Evolutionary conservation across 1,139 yeast species (phyloP), one percentile per base, ranked within the genome.

Genomic region (Candida sp.): DNA sequence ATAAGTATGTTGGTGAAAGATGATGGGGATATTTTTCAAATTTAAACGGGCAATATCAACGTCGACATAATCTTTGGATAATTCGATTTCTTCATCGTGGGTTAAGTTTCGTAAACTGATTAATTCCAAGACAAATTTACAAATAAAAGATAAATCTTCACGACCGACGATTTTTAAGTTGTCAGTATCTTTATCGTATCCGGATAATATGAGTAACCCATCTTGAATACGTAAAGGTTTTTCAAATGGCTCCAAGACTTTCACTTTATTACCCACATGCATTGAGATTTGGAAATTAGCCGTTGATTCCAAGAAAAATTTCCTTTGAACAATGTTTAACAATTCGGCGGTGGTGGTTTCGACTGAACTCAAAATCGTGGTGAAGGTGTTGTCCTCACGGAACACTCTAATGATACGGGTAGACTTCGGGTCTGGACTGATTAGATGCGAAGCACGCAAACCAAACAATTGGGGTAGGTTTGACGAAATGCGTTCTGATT

Each of bases 91-190:
- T 56, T 84, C 88, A 40, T 79, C 82, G 19, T 78, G 81, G 9
- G 86, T 76, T 45, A 87, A 74, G 47, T 83, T 84, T 43, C 90
- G 77, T 41, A 89, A 73, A 29, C 82, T 80, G 38, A 85, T 82
- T 41, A 81, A 84, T 54, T 85, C 89, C 44, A 90, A 81, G 35
- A 85, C 84, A 61, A 93, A 89, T 52, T 91, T 88, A 62, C 95
- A 88, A 36, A 95, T 71, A 57, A 84, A 90, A 40, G 95, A 84
- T 48, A 93, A 68, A 63, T 93, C 99, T 46, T 88, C 95, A 46
- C 96, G 75, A 29, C 97, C 97, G 44, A 90, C 76, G 42, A 84
- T 87, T 46, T 82, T 82, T 42, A 91, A 68, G 41, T 84, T 81
- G 59, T 91, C 98, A 6, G 39, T 8, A 15, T 78, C 72, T 41